A percentile compares a stretch with the other conserved stretches of the same genome.
Conservation (phyloP, 352 stramenopile species). For the Aphanomyces astaci region DNA sequence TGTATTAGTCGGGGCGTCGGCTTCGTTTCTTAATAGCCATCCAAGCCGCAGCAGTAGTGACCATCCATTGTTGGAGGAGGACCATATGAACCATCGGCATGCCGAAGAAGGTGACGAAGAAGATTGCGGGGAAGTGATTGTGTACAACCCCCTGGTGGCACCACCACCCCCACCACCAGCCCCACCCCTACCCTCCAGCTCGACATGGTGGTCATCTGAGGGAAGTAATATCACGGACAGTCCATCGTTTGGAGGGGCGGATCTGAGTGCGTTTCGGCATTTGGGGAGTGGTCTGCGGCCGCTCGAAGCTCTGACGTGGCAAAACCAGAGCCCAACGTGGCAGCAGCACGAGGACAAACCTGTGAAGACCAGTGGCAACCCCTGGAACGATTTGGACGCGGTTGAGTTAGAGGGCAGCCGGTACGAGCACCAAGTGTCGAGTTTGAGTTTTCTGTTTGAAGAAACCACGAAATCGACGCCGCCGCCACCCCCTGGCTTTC, state of each 20-base stretch:
- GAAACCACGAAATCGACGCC: slow-evolving; percentile 23
- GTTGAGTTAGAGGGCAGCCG: slow-evolving; percentile 55
- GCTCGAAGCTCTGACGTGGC: too few species aligned
- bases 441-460: slow-evolving; percentile 60
- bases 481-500: slow-evolving; percentile 35
- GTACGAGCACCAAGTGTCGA: slow-evolving; percentile 67
- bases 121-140: slow-evolving; percentile 80
- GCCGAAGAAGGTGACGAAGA: slow-evolving; percentile 52
- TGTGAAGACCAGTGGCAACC: neutral
- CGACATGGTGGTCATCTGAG: too few species aligned
- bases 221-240: slow-evolving; percentile 23
- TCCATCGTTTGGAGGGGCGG: slow-evolving; percentile 30
- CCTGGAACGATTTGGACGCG: slow-evolving; percentile 50
- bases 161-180: slow-evolving; percentile 26
- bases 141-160: slow-evolving; percentile 44
- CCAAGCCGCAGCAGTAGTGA: too few species aligned
- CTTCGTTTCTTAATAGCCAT: too few species aligned
- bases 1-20: too few species aligned
- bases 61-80: too few species aligned
- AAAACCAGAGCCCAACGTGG: neutral
- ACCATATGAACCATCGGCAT: slow-evolving; percentile 14
- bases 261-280: slow-evolving; percentile 7
- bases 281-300: neutral
- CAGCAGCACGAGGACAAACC: neutral
- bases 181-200: slow-evolving; percentile 21